Conservation (phyloP, 805 yeast species). For the Metahyphopichia silvanorum region DNA sequence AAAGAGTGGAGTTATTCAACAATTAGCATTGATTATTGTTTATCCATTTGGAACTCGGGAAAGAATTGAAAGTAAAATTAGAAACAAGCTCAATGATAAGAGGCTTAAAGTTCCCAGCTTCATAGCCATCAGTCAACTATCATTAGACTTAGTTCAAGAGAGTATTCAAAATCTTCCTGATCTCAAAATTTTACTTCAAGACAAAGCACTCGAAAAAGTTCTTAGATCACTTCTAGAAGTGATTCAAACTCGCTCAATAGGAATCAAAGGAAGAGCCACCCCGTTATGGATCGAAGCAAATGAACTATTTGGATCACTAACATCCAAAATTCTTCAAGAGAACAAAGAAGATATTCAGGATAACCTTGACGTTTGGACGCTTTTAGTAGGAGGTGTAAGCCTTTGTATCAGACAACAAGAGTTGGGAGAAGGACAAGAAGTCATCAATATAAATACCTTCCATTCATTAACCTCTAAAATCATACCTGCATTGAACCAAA, state of each 20-base stretch:
- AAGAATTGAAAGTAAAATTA: constrained; percentile 53
- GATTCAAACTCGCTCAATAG: constrained; percentile 41
- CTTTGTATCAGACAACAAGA: constrained; percentile 34
- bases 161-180: constrained; percentile 31
- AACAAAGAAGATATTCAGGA: constrained; percentile 8
- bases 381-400: constrained; percentile 39
- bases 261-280: constrained; percentile 16
- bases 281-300: constrained; percentile 58
- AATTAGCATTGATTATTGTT: constrained; percentile 49
- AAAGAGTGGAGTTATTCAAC: constrained; percentile 48
- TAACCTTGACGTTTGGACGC: constrained; percentile 33
- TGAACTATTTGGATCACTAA: constrained; percentile 33
- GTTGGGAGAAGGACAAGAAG: constrained; percentile 31
- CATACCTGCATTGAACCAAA: constrained; percentile 32
- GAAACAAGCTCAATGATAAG: constrained; percentile 22
- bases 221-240: constrained; percentile 52
- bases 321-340: constrained; percentile 24
- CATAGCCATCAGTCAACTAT: constrained; percentile 51
- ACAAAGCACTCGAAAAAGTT: constrained; percentile 44
- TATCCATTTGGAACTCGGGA: constrained; percentile 62
- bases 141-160: constrained; percentile 38
- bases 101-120: constrained; percentile 58
- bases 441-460: constrained; percentile 46
- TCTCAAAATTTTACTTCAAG: constrained; percentile 36
- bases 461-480: constrained; percentile 36